Percentiles rank a stretch among this genome's conserved stretches.
These are phyloP conservation scores for Endoconidiophora polonica DNA, from an alignment of 2,329 filamentous ascomycete species.

Conservation along the genomic window DNA sequence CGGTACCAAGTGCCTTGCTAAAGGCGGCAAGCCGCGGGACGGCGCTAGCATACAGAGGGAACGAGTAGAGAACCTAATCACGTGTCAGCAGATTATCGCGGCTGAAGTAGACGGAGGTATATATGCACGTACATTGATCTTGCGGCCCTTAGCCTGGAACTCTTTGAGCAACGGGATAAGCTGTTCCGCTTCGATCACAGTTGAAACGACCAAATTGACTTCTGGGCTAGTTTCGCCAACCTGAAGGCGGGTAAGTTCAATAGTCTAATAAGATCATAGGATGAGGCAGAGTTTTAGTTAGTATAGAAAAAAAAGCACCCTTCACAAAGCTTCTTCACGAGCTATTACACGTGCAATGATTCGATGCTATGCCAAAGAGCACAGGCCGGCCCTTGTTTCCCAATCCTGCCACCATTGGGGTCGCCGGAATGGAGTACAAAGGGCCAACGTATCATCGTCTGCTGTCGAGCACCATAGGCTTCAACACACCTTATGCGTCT, in stretches of 20 bases:
- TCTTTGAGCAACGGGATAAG: constrained; percentile 43
- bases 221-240: constrained; percentile 35
- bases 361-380: too few species aligned
- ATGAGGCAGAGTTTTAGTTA: too few species aligned
- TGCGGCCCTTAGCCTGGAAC: constrained; percentile 34
- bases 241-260: constrained; percentile 50
- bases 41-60: constrained; percentile 47
- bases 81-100: background rate
- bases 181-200: constrained; percentile 55
- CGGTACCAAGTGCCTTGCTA: constrained; percentile 35
- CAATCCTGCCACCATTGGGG: background rate
- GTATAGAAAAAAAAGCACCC: background rate
- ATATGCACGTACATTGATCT: constrained; percentile 36
- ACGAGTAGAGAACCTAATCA: constrained; percentile 48
- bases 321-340: too few species aligned
- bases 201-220: constrained; percentile 54
- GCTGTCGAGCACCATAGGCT: background rate
- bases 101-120: background rate
- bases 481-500: constrained; percentile 56
- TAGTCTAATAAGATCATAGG: constrained; percentile 30
- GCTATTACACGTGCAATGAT: too few species aligned
- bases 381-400: background rate
- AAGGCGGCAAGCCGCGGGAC: constrained; percentile 43
- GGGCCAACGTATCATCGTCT: too few species aligned
- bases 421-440: too few species aligned